Base-by-base conservation (phyloP, 2,329 filamentous ascomycete species). In the Tolypocladium capitatum region DNA sequence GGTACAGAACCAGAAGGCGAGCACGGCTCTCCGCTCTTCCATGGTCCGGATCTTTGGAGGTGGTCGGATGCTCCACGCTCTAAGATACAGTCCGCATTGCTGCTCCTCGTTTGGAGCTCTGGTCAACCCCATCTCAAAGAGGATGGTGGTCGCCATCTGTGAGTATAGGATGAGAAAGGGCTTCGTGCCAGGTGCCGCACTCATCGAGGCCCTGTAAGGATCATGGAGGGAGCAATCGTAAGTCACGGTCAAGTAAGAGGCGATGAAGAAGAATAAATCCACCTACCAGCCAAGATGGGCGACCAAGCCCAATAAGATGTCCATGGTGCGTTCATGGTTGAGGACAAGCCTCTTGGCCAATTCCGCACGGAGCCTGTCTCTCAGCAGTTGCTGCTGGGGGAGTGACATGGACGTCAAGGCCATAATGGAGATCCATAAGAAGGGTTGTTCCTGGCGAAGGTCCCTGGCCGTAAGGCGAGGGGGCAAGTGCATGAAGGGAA, bases 241-340 rank as follows among this genome's bases (percentile, higher is more conserved):
- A n/a, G n/a, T 18, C 14, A n/a, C 38, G 3, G 4, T 10, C 6
- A 14, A 16, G 41, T 10, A 4, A 27, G 16, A 2, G 3, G 1
- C 16, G 7, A 28, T 5, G 21, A 14, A 20, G 32, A 11, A n/a
- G n/a, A 18, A 20, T 7, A 16, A 27, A 31, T 18, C 2, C 14
- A 46, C 48, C 27, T 34, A 53, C 44, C 46, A 46, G 27, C 35
- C 32, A 3, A 49, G n/a, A 31, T 41, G 48, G 11, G 35, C 63
- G 16, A 81, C 55, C 4, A 78, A 49, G 0, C 75, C 75, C 11
- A 74, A 62, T 2, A 81, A 60, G 11, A 79, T 52, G 51, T 80
- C 77, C 35, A 78, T 60, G 43, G 58, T 69, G 45, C 69, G 68
- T 48, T 77, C 73, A n/a, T 67, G 61, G 10, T 72, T 65, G 13